Evolutionary conservation across 73 alveolate species (phyloP), one percentile per base, ranked within the genome.

Genomic region (Tetrahymena elliotti): DNA sequence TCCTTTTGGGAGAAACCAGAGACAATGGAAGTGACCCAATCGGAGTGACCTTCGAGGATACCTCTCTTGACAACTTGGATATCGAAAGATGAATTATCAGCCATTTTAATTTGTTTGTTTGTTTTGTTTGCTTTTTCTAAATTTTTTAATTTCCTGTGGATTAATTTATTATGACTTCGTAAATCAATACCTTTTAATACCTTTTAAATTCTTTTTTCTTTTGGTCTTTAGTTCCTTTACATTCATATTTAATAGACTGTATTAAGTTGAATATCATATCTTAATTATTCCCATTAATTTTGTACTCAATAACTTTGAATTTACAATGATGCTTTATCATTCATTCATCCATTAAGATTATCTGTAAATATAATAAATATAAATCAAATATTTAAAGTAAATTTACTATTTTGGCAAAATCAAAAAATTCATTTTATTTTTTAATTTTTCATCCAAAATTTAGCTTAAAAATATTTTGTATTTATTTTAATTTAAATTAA

Each of bases 1-100:
- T 95, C 95, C 68, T 96, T 94, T 93, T 84, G 92, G 93, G 93
- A 94, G 83, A 84, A 94, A 37, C 93, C 93, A n/a, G 96, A 47
- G 41, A 94, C 94, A 16, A 94, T 94, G 68, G 95, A 38, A 52
- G 96, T 94, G 83, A 94, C 96, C 96, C 96, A 94, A 39, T 92
- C 96, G 31, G 54, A 53, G 53, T 94, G 96, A 88, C 95, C 96
- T 53, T 53, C 38, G 88, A 94, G 93, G 95, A 88, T 84, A 34
- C 96, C 96, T 68, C 88, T 68, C 88, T 68, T 68, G 88, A 68
- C 88, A 68, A 68, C 88, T 68, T 68, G 88, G 88, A 68, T 68
- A 31, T 68, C 88, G 38, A 31, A n/a, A 31, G 34, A 27, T 27
- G 36, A n/a, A 31, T 68, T 68, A 68, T 68, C 88, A 68, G 88